phyloP scores from a whole-genome alignment of 805 yeast species.

The Ogataea henricii region DNA sequence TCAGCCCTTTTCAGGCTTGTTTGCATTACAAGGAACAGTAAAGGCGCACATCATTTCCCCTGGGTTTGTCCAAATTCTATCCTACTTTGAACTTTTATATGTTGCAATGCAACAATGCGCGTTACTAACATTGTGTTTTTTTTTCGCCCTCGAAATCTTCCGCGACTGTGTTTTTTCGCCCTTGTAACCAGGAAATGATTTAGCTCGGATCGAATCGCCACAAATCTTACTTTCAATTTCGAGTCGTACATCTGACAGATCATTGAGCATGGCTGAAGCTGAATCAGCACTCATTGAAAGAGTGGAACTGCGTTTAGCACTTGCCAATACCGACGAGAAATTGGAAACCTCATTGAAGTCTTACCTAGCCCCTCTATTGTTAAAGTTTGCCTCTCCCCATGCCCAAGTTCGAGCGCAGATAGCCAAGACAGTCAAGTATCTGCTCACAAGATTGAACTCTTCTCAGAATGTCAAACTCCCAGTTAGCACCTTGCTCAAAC shows the following conservation, averaged over 20 bases:
- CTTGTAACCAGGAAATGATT: not conserved
- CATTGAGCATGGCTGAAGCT: constrained; percentile 32
- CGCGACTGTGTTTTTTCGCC: not conserved
- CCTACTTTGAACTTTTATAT: no score
- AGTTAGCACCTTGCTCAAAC: constrained; percentile 57
- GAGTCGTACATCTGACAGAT: no score
- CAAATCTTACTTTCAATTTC: no score
- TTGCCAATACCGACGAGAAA: constrained; percentile 68
- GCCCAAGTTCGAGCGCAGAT: constrained; percentile 67
- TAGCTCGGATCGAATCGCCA: no score
- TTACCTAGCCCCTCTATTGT: constrained; percentile 74
- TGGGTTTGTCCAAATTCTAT: no score
- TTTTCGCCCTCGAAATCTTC: not conserved
- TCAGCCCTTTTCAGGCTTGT: no score
- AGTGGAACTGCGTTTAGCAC: constrained; percentile 79
- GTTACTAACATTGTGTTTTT: not conserved
- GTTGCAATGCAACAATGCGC: no score
- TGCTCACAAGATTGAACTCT: constrained; percentile 66
- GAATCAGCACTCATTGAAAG: constrained; percentile 68
- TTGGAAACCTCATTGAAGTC: constrained; percentile 59
- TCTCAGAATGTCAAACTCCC: constrained; percentile 63
- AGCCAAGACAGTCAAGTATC: constrained; percentile 58
- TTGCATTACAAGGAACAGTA: no score
- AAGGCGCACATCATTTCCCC: no score
- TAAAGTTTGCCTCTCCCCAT: constrained; percentile 76